phyloP scores from a whole-genome alignment of 441 rosid species.

The Adansonia rubrostipa region DNA sequence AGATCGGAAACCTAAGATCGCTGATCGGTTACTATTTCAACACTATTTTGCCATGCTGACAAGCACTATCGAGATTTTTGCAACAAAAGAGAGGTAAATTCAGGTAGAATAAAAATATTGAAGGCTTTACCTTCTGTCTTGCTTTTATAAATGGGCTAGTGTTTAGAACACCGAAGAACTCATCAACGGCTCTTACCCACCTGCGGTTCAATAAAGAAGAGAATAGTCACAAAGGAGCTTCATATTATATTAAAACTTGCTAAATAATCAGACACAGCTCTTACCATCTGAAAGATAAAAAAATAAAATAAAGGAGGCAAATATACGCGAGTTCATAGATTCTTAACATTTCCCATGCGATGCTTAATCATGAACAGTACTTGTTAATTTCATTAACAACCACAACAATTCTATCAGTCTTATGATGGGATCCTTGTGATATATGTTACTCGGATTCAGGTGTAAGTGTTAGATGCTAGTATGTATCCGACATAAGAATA shows the following conservation, averaged over 20 bases:
- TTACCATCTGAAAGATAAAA: background rate
- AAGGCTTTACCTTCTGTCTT: conserved; percentile 49
- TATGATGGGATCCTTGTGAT: background rate
- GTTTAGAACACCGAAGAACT: conserved; percentile 60
- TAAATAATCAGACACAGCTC: background rate
- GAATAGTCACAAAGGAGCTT: background rate
- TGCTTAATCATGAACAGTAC: background rate
- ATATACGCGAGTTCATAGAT: background rate
- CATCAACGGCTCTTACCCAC: conserved; percentile 85
- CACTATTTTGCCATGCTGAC: background rate
- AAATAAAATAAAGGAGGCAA: background rate
- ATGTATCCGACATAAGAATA: no score
- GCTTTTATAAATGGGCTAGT: conserved; percentile 51
- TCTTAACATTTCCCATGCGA: background rate
- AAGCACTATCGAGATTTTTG: background rate
- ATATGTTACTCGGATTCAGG: no score
- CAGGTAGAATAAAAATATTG: background rate
- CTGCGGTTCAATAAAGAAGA: conserved; percentile 47
- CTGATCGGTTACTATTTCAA: background rate
- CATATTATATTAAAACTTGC: background rate
- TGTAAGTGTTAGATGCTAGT: no score
- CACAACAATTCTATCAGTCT: background rate
- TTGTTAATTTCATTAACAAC: background rate
- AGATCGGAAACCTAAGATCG: background rate
- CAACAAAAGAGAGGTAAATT: background rate